Percentiles rank a stretch among this genome's conserved stretches.
These are phyloP conservation scores for Diaporthe helianthi DNA, from an alignment of 2,329 filamentous ascomycete species.

Conservation along the genomic window DNA sequence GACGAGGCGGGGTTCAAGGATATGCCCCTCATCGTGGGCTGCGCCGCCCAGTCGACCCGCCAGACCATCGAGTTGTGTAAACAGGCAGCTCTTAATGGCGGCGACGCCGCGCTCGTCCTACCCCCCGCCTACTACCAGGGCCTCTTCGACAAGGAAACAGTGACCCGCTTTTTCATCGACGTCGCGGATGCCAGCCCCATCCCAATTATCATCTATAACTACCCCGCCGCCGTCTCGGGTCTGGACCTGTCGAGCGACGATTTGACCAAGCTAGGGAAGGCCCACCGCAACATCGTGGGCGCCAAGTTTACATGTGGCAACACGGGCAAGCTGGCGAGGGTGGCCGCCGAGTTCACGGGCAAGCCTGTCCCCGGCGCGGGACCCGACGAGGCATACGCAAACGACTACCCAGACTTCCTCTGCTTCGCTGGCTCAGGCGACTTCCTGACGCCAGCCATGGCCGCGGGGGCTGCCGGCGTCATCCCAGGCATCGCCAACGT, in stretches of 20 bases:
- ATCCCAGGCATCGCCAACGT: slow-evolving; percentile 77
- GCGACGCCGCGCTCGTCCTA: slow-evolving; percentile 71
- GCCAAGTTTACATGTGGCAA: slow-evolving; percentile 64
- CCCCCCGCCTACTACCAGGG: slow-evolving; percentile 73
- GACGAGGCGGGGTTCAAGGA: slow-evolving; percentile 63
- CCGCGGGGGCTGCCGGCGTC: slow-evolving; percentile 74
- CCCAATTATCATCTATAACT: slow-evolving; percentile 63
- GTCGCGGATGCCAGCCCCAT: slow-evolving; percentile 59
- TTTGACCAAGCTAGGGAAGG: slow-evolving; percentile 53
- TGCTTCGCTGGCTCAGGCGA: slow-evolving; percentile 77
- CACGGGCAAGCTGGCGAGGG: slow-evolving; percentile 64
- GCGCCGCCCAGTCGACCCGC: slow-evolving; percentile 69
- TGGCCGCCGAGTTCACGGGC: slow-evolving; percentile 50
- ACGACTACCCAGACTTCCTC: slow-evolving; percentile 57
- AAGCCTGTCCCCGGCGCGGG: background rate
- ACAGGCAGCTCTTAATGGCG: slow-evolving; percentile 68
- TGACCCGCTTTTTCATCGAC: slow-evolving; percentile 66
- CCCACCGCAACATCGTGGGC: slow-evolving; percentile 61
- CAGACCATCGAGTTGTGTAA: slow-evolving; percentile 70
- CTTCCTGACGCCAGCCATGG: slow-evolving; percentile 74
- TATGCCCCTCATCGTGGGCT: slow-evolving; percentile 71
- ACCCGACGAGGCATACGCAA: slow-evolving; percentile 32
- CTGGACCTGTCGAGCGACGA: slow-evolving; percentile 59
- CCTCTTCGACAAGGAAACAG: slow-evolving; percentile 60
- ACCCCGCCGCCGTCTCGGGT: slow-evolving; percentile 58